These are phyloP conservation scores for Tylopilus sp. DNA, from an alignment of 1,284 basidiomycete species.

Conservation along the genomic window DNA sequence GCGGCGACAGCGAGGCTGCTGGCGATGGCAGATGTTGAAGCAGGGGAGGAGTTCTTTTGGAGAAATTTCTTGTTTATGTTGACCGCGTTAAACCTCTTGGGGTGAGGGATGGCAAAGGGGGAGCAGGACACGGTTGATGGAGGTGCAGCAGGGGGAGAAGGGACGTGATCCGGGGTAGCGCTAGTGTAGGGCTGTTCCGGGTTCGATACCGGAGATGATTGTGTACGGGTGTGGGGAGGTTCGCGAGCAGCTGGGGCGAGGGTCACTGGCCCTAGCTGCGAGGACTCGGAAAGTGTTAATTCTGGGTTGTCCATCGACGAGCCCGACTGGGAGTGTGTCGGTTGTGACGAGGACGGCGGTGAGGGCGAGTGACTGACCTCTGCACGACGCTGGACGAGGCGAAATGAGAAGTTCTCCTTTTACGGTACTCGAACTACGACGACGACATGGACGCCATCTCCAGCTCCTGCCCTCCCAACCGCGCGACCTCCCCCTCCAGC, in stretches of 20 bases:
- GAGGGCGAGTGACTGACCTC: neutral
- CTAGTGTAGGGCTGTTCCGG: constrained; percentile 9
- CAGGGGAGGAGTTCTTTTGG: constrained; percentile 64
- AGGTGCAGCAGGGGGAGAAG: constrained; percentile 17
- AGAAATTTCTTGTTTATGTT: constrained; percentile 95
- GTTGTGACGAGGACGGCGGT: neutral
- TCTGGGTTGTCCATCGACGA: constrained; percentile 71
- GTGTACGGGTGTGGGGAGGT: constrained; percentile 10
- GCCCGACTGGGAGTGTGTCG: constrained; percentile 35
- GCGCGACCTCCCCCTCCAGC: constrained; percentile 68
- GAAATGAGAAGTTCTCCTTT: constrained; percentile 27
- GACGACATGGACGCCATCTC: constrained; percentile 49
- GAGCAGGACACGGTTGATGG: constrained; percentile 7
- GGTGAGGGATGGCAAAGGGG: constrained; percentile 45
- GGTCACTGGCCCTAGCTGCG: constrained; percentile 32
- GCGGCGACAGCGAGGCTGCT: constrained; percentile 38
- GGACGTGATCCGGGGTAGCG: constrained; percentile 22
- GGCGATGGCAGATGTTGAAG: constrained; percentile 38
- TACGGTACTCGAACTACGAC: constrained; percentile 8
- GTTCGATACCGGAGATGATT: constrained; percentile 18
- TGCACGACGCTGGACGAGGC: constrained; percentile 1
- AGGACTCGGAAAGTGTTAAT: constrained; percentile 33
- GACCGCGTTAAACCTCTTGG: constrained; percentile 82
- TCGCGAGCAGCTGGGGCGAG: neutral
- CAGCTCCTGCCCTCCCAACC: constrained; percentile 52